A percentile compares a stretch with the other conserved stretches of the same genome.
Evolutionary conservation across 2,329 filamentous ascomycete species (phyloP).

Genomic region (Tympanopsis confertula): DNA sequence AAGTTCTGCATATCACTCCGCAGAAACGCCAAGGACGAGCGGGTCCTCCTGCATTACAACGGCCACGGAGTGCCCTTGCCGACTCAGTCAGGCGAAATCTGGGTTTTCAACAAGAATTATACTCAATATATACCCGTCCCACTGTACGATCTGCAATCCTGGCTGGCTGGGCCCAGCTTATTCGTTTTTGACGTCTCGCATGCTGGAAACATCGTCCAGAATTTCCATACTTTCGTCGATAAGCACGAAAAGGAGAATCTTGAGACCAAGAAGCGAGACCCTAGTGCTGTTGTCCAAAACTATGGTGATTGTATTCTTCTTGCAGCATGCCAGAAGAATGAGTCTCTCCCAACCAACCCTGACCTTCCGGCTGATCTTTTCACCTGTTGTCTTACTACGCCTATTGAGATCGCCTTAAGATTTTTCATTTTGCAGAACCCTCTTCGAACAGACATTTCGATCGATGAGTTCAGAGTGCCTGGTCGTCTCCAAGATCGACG

Average conservation of each 20-base stretch:
- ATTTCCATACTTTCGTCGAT: conserved; percentile 87
- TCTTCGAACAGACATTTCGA: conserved; percentile 49
- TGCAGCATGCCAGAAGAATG: conserved; percentile 79
- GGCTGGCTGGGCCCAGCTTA: conserved; percentile 88
- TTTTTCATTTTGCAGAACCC: conserved; percentile 95
- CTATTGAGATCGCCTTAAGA: conserved; percentile 91
- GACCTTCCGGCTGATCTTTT: conserved; percentile 89
- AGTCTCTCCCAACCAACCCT: conserved; percentile 90
- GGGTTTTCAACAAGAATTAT: conserved; percentile 98
- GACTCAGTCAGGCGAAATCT: conserved; percentile 90
- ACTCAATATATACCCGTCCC: conserved; percentile 98
- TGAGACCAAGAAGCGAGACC: conserved; percentile 65
- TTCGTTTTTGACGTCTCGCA: conserved; percentile 98
- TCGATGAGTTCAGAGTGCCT: conserved; percentile 79
- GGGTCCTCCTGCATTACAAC: conserved; percentile 97
- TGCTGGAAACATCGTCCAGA: conserved; percentile 86
- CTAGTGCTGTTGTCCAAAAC: conserved; percentile 69
- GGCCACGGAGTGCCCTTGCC: conserved; percentile 94
- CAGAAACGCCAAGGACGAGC: conserved; percentile 87
- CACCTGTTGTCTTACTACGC: conserved; percentile 88
- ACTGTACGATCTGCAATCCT: conserved; percentile 85
- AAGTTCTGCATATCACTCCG: conserved; percentile 87
- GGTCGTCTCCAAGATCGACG: conserved; percentile 84
- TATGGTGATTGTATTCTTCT: conserved; percentile 70
- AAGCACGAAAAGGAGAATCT: conserved; percentile 87